These are phyloP conservation scores for Quambalaria eucalypti DNA, from an alignment of 1,284 basidiomycete species.

Conservation along the genomic window DNA sequence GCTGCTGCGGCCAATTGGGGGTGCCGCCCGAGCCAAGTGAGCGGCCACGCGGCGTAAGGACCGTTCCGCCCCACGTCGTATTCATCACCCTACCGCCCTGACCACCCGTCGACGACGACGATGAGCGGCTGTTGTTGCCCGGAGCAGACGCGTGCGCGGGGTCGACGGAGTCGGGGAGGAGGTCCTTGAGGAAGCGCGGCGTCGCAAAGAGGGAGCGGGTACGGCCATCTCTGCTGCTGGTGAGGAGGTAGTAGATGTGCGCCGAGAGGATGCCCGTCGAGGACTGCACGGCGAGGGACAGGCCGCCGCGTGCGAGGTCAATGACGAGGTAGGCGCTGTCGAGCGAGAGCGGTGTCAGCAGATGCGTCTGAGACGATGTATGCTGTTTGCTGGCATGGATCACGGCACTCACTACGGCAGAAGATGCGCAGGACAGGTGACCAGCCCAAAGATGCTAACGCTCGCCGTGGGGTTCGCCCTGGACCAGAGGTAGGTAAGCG, in stretches of 20 bases:
- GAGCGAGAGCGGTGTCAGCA: background rate
- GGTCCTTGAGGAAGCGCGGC: constrained; percentile 11
- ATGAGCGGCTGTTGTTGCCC: no score
- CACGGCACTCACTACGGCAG: constrained; percentile 52
- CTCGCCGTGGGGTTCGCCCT: constrained; percentile 20
- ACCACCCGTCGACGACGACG: no score
- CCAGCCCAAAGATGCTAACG: constrained; percentile 32
- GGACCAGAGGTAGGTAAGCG: constrained; percentile 49
- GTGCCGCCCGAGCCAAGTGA: constrained; percentile 12
- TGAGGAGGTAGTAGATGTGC: constrained; percentile 53
- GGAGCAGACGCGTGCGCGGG: constrained; percentile 17
- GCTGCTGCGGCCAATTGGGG: background rate
- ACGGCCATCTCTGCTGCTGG: constrained; percentile 11
- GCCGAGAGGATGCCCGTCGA: constrained; percentile 66
- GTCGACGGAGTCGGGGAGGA: constrained; percentile 28
- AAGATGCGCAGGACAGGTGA: constrained; percentile 56
- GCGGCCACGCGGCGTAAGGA: constrained; percentile 10
- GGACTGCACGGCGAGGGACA: constrained; percentile 54
- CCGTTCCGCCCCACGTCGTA: constrained; percentile 16
- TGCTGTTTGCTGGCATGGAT: background rate
- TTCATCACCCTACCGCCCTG: constrained; percentile 20
- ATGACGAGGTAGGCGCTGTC: constrained; percentile 59
- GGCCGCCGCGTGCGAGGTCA: constrained; percentile 63
- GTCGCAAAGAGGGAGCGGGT: constrained; percentile 16
- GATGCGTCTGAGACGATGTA: constrained; percentile 46